Conservation (phyloP, 1,139 yeast genomes). For the Pichiaceae sp. region DNA sequence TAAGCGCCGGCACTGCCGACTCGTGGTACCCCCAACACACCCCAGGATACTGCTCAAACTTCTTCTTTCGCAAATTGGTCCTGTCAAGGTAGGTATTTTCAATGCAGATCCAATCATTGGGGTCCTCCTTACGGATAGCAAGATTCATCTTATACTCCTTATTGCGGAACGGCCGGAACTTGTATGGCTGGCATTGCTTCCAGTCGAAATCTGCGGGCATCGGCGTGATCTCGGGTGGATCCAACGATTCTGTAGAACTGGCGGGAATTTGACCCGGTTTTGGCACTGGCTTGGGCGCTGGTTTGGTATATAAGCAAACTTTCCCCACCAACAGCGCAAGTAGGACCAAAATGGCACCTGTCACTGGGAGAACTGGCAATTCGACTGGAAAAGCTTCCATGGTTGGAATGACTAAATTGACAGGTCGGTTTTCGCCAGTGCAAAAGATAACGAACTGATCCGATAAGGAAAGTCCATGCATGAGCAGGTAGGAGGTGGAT, state of each 20-base stretch:
- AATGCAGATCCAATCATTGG: slow-evolving; percentile 58
- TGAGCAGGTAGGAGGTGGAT: too few species aligned
- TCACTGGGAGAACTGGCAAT: too few species aligned
- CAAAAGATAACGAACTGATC: too few species aligned
- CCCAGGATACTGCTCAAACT: slow-evolving; percentile 33
- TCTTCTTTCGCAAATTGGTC: slow-evolving; percentile 34
- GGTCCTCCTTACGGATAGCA: slow-evolving; percentile 51
- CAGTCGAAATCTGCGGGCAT: slow-evolving; percentile 36
- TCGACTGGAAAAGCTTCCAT: too few species aligned
- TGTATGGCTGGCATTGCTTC: slow-evolving; percentile 37
- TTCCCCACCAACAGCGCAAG: too few species aligned
- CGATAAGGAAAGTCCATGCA: too few species aligned
- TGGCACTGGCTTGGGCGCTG: background rate
- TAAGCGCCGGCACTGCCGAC: slow-evolving; percentile 37
- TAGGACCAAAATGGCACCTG: too few species aligned
- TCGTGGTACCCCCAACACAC: slow-evolving; percentile 31
- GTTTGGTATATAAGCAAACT: too few species aligned
- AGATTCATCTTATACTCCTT: slow-evolving; percentile 58
- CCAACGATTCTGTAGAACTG: too few species aligned
- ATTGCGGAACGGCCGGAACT: slow-evolving; percentile 54
- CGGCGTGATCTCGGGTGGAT: slow-evolving; percentile 19
- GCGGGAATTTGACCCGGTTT: slow-evolving; percentile 2
- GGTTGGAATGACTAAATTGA: too few species aligned
- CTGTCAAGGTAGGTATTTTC: slow-evolving; percentile 51
- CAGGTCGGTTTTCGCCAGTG: too few species aligned